phyloP scores from a whole-genome alignment of 2,329 filamentous ascomycete genomes.

The Fusarium sp. region DNA sequence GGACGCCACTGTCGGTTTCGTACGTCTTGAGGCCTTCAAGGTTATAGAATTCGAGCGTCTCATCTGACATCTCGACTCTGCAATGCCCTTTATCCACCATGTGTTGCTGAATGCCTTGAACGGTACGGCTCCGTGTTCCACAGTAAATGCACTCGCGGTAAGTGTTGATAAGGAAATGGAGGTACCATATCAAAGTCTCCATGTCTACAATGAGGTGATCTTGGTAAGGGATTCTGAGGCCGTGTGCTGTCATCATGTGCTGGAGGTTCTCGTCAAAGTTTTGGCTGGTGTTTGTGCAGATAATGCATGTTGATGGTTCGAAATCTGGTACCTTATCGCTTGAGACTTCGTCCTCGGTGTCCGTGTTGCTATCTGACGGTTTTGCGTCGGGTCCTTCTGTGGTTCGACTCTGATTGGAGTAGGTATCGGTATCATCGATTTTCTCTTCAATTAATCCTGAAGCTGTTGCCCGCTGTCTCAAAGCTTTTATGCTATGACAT shows the following conservation, averaged over 20 bases:
- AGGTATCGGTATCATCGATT: background rate
- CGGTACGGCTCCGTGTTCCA: constrained; percentile 57
- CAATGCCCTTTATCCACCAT: constrained; percentile 64
- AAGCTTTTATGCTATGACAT: background rate
- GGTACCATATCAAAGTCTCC: constrained; percentile 60
- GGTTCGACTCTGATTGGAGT: background rate
- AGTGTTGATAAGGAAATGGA: constrained; percentile 61
- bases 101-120: constrained; percentile 62
- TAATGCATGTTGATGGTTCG: constrained; percentile 54
- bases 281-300: constrained; percentile 53
- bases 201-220: constrained; percentile 59
- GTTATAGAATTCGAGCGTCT: constrained; percentile 58
- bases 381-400: background rate
- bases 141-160: constrained; percentile 66
- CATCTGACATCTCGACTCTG: constrained; percentile 53
- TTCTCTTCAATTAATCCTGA: background rate
- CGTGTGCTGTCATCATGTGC: constrained; percentile 64
- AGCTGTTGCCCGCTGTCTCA: constrained; percentile 8
- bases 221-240: constrained; percentile 58
- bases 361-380: background rate
- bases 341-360: background rate
- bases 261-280: constrained; percentile 54
- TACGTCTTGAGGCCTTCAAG: constrained; percentile 7
- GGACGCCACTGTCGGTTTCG: background rate
- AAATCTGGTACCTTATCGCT: constrained; percentile 34